phyloP scores from a whole-genome alignment of 192 early-diverging fungal species.

The Linnemannia hyalina region DNA sequence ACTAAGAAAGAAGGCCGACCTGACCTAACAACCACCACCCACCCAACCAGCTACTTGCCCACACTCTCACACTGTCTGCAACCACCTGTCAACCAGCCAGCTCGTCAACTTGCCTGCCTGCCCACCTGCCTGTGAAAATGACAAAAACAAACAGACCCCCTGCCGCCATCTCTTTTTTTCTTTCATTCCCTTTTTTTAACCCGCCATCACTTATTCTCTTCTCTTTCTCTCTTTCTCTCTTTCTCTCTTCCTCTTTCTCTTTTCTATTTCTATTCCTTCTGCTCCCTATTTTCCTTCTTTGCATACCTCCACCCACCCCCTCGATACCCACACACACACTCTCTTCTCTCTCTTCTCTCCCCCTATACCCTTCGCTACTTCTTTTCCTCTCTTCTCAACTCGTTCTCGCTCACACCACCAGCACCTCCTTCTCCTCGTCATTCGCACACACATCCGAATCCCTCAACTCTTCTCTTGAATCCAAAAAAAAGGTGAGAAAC shows the following conservation, averaged over 20 bases:
- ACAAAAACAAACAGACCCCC: background rate
- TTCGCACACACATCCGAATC: background rate
- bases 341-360: background rate
- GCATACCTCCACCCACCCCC: background rate
- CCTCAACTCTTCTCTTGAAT: background rate
- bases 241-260: background rate
- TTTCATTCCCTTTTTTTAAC: background rate
- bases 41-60: background rate
- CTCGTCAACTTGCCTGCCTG: background rate
- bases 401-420: background rate
- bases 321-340: too few relatives aligned
- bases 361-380: constrained; percentile 1
- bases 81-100: background rate
- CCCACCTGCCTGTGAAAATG: background rate
- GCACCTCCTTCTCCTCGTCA: background rate
- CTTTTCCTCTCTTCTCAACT: background rate
- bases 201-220: background rate
- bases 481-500: background rate
- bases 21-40: background rate
- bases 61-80: background rate
- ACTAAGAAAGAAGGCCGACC: background rate
- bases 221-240: background rate
- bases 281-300: background rate
- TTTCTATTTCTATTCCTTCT: constrained; percentile 3
- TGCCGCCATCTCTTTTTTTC: constrained; percentile 1